Conservation (phyloP, 108 stramenopile genomes). For the Fragilaria radians region DNA sequence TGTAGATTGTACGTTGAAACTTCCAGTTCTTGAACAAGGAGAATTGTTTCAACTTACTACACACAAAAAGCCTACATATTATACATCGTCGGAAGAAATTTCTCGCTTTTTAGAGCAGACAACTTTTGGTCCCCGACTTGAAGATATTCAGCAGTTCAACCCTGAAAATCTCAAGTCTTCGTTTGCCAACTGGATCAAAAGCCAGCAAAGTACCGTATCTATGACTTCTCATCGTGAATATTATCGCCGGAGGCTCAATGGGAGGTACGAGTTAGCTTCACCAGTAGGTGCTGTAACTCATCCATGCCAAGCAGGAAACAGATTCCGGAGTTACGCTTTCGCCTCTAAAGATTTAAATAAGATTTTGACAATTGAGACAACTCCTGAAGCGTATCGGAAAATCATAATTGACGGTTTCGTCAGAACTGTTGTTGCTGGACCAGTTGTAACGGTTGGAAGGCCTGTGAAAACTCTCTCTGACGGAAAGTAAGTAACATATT, state of each 20-base stretch:
- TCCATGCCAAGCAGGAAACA: conserved; percentile 24
- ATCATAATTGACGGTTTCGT: background rate
- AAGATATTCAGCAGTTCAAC: background rate
- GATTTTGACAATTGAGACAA: background rate
- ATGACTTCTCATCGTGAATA: conserved; percentile 34
- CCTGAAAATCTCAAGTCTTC: background rate
- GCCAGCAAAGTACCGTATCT: conserved; percentile 30
- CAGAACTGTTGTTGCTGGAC: background rate
- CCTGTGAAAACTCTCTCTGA: no score
- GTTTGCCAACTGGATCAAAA: conserved; percentile 29
- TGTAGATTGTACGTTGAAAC: background rate
- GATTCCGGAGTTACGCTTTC: conserved; percentile 17
- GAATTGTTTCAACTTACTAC: conserved; percentile 1
- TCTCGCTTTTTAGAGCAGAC: conserved; percentile 27
- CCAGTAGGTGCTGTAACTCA: conserved; percentile 7
- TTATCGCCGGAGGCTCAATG: conserved; percentile 25
- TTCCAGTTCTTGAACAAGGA: background rate
- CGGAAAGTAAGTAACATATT: no score
- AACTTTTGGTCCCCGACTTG: conserved; percentile 22
- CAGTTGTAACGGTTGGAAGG: no score
- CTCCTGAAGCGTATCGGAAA: background rate
- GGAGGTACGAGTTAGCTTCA: conserved; percentile 15
- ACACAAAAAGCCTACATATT: conserved; percentile 3
- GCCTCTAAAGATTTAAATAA: background rate
- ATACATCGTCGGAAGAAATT: conserved; percentile 16